Evolutionary conservation across 2,329 filamentous ascomycete genomes (phyloP).

Genomic region (Beauveria bassiana): DNA sequence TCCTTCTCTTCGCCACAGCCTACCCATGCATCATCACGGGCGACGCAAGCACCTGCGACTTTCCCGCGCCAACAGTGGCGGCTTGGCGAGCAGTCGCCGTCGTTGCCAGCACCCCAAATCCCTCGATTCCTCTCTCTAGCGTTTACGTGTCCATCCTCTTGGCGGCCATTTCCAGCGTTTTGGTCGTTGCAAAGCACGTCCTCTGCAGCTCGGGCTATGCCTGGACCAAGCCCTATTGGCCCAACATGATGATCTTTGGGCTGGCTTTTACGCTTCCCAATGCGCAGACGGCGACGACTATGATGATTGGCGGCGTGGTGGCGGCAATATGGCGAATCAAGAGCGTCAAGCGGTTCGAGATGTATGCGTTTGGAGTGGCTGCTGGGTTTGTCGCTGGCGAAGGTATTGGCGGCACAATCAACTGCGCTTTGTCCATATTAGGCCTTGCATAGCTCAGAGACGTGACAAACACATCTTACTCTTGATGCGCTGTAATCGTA

Average conservation of each 20-base stretch:
- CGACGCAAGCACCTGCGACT: conserved; percentile 1
- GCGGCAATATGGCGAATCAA: neutral
- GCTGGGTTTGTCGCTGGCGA: conserved; percentile 10
- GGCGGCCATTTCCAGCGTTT: neutral
- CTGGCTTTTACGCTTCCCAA: conserved; percentile 10
- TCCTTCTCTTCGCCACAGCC: conserved; percentile 8
- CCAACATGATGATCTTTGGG: conserved; percentile 12
- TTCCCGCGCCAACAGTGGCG: conserved; percentile 8
- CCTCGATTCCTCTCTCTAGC: conserved; percentile 6
- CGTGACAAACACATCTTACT: neutral
- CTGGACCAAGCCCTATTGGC: neutral
- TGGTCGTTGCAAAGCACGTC: neutral
- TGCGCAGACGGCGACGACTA: conserved; percentile 8
- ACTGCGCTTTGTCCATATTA: conserved; percentile 5
- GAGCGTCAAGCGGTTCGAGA: neutral
- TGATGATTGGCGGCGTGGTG: conserved; percentile 8
- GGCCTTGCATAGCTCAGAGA: neutral
- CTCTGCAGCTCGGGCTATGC: neutral
- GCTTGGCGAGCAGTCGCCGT: conserved; percentile 9
- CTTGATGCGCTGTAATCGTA: no score
- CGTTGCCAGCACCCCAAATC: conserved; percentile 5
- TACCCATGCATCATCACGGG: conserved; percentile 10
- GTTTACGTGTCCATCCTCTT: neutral
- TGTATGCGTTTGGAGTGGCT: conserved; percentile 9
- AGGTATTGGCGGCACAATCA: conserved; percentile 9